Evolutionary conservation across 1,284 basidiomycete genomes (phyloP).

Genomic region (Laetiporus sulphureus): DNA sequence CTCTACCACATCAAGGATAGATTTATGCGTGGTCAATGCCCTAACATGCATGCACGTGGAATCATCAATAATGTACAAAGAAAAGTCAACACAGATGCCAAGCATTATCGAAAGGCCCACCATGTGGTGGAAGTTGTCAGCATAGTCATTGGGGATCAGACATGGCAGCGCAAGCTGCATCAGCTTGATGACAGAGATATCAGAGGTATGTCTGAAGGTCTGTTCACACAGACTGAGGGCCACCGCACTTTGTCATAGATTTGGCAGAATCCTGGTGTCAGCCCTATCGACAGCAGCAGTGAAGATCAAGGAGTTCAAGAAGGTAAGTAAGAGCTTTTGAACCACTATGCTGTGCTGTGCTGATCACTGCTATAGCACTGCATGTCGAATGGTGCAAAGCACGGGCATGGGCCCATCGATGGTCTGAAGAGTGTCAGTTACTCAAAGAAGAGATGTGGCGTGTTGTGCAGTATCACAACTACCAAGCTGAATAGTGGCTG

Average conservation of each 20-base stretch:
- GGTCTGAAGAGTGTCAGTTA: conserved; percentile 27
- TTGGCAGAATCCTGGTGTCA: conserved; percentile 4
- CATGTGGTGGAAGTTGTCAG: not conserved
- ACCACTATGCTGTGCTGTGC: not conserved
- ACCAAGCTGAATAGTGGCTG: not conserved
- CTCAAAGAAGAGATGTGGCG: conserved; percentile 29
- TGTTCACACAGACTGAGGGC: not conserved
- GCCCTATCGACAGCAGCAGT: no score
- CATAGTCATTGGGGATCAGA: no score
- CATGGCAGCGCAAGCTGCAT: not conserved
- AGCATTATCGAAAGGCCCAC: conserved; percentile 1
- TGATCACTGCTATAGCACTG: not conserved
- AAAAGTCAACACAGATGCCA: conserved; percentile 1
- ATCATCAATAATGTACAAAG: conserved; percentile 3
- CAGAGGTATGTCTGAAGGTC: not conserved
- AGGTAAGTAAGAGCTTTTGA: conserved; percentile 3
- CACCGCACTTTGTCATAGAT: conserved; percentile 3
- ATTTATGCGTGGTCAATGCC: conserved; percentile 4
- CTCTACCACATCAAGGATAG: conserved; percentile 7
- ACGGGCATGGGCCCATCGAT: conserved; percentile 21
- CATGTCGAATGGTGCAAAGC: no score
- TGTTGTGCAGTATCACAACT: not conserved
- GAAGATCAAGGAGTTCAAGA: conserved; percentile 4
- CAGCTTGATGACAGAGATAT: not conserved
- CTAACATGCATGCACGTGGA: conserved; percentile 3